Base-by-base conservation (phyloP, 2,329 filamentous ascomycete genomes). In the Didymella pomorum region DNA sequence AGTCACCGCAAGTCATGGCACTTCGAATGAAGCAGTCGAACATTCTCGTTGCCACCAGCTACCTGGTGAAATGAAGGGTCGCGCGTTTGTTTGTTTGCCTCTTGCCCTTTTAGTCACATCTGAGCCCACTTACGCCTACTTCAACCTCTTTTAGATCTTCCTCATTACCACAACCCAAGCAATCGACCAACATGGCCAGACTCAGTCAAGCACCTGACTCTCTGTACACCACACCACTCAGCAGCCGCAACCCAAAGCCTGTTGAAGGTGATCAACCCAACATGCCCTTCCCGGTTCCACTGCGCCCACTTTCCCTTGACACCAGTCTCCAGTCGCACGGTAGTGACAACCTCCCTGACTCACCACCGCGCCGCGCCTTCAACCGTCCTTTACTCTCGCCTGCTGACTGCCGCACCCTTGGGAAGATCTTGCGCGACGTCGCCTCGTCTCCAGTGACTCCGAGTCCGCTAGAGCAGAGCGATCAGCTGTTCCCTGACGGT, bases 381-480 rank as follows among this genome's bases (percentile, higher is more conserved):
- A 18, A 5, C 1, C 23, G 12, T 1, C 3, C 50, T 1, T 33
- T 52, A 0, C 20, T 66, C 4, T 62, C 62, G 5, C 58, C 58
- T 23, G 56, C 56, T 6, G 62, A 65, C n/a, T 64, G 58, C 16
- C 58, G 55, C 28, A 59, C 65, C 5, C 48, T 62, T 2, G 33
- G 55, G n/a, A 63, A 59, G 47, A 52, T 67, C 12, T 26, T 63
- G 21, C 8, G 46, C 16, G 43, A 62, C 37, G 51, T 57, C 10
- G 49, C 33, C 31, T 50, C 50, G 20, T 25, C 45, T 9, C 39
- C 39, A 12, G 18, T 33, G 4, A 54, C 50, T 20, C 33, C 41
- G 16, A 46, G 39, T n/a, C 16, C 45, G 23, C 9, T 41, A 11
- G 39, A 48, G n/a, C 46, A 8, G 14, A 14, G 6, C 23, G 33